Percentiles rank a stretch among this genome's conserved stretches.
Conservation (phyloP, 176 grass and related monocot genomes). For the Aegilops speltoides region DNA sequence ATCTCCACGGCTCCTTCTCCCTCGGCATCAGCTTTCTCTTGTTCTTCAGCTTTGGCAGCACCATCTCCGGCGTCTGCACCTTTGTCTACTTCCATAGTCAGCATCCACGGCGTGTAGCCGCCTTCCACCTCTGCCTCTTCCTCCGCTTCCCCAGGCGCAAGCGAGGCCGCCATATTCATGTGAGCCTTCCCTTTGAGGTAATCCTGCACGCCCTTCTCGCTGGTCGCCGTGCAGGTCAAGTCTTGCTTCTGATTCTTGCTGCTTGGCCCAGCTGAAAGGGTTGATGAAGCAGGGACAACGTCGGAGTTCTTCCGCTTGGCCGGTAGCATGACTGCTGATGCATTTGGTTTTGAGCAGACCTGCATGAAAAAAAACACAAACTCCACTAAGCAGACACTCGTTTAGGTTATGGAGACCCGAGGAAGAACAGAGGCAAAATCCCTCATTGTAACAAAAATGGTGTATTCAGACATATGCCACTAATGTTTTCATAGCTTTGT, state of each 20-base stretch:
- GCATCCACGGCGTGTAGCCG: too few relatives aligned
- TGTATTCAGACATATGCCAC: background rate
- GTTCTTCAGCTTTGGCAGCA: background rate
- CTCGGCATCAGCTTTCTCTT: background rate
- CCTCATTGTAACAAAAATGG: background rate
- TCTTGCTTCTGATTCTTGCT: conserved; percentile 27
- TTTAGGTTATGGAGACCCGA: background rate
- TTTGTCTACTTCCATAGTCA: too few relatives aligned
- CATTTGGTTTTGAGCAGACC: background rate
- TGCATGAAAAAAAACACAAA: background rate
- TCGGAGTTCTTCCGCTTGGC: conserved; percentile 23
- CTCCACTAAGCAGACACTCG: background rate
- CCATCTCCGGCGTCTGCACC: background rate
- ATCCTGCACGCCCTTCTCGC: background rate
- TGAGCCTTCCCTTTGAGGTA: conserved; percentile 25
- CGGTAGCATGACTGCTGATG: background rate
- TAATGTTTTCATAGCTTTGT: background rate
- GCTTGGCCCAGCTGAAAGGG: background rate
- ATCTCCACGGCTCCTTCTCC: background rate
- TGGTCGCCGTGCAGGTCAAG: too few relatives aligned
- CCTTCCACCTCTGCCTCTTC: too few relatives aligned
- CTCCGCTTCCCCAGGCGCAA: too few relatives aligned
- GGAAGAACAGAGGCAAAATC: background rate
- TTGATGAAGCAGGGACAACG: background rate
- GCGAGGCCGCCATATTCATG: background rate